Conservation (phyloP, 169 alveolate genomes). For the Plasmodium fragile region DNA sequence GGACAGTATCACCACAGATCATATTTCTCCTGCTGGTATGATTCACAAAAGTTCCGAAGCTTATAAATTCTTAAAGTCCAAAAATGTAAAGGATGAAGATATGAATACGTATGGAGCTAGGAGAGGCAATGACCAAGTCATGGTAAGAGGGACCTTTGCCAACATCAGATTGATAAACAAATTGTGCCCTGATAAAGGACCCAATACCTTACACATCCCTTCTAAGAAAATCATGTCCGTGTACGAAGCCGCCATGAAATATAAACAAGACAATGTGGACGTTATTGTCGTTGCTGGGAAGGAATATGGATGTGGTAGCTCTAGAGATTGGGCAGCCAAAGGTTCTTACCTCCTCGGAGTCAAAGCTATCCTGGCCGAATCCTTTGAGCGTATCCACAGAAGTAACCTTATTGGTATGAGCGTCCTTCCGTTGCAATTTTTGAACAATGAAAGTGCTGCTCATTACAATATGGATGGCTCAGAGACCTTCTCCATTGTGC, state of each 20-base stretch:
- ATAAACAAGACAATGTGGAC: constrained; percentile 77
- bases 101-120: constrained; percentile 97
- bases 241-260: constrained; percentile 94
- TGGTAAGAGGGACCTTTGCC: constrained; percentile 98
- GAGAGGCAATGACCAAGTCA: constrained; percentile 97
- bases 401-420: constrained; percentile 97
- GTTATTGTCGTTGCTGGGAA: constrained; percentile 93
- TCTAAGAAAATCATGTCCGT: constrained; percentile 90
- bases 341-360: constrained; percentile 96
- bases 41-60: constrained; percentile 96
- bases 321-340: constrained; percentile 99
- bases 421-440: constrained; percentile 94
- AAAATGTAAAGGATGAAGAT: constrained; percentile 92
- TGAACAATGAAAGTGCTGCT: constrained; percentile 91
- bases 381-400: constrained; percentile 97
- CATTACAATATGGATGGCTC: constrained; percentile 93
- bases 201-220: constrained; percentile 94
- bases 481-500: constrained; percentile 51
- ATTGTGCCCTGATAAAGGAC: constrained; percentile 93
- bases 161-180: constrained; percentile 95
- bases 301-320: constrained; percentile 97
- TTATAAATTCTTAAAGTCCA: constrained; percentile 89
- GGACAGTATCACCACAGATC: constrained; percentile 98
- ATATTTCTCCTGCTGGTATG: constrained; percentile 98
- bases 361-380: constrained; percentile 95